A percentile compares a stretch with the other conserved stretches of the same genome.
Conservation (phyloP, 805 yeast species). For the Ogataea dorogensis region DNA sequence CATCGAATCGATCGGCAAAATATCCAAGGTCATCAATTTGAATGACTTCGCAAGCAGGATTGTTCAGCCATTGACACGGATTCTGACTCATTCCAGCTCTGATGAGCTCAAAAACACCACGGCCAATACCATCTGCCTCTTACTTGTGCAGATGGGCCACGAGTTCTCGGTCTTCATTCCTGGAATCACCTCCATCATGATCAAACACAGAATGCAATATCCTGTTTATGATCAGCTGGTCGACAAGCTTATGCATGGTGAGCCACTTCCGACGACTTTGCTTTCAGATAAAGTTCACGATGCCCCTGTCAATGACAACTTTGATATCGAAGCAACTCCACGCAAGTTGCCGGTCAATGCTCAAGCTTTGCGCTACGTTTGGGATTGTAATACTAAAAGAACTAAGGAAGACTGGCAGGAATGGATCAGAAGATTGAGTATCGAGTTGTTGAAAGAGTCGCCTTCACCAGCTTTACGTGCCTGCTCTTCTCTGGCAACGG, state of each 20-base stretch:
- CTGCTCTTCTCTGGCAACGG: constrained; percentile 84
- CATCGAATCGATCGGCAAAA: constrained; percentile 76
- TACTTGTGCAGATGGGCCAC: constrained; percentile 76
- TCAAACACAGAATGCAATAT: constrained; percentile 63
- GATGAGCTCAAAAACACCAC: constrained; percentile 65
- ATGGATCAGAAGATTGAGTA: constrained; percentile 86
- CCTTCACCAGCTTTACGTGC: constrained; percentile 94
- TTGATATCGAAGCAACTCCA: constrained; percentile 64
- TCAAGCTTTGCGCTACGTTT: constrained; percentile 67
- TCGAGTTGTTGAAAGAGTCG: constrained; percentile 83
- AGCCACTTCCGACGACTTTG: constrained; percentile 78
- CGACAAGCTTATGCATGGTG: constrained; percentile 73
- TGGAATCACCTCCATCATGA: constrained; percentile 64
- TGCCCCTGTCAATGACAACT: constrained; percentile 42
- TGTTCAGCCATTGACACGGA: constrained; percentile 79
- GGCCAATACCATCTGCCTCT: constrained; percentile 75
- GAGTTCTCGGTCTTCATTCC: constrained; percentile 88
- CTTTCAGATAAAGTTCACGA: constrained; percentile 61
- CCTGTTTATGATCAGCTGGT: constrained; percentile 79
- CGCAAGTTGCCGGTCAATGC: constrained; percentile 72
- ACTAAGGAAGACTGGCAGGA: constrained; percentile 98
- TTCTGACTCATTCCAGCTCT: constrained; percentile 39
- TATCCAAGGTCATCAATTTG: constrained; percentile 68
- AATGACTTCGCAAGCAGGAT: constrained; percentile 89
- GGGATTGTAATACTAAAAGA: constrained; percentile 89